Evolutionary conservation across 495 filamentous ascomycete genomes (phyloP).

Genomic region (Podospora pseudopauciseta): DNA sequence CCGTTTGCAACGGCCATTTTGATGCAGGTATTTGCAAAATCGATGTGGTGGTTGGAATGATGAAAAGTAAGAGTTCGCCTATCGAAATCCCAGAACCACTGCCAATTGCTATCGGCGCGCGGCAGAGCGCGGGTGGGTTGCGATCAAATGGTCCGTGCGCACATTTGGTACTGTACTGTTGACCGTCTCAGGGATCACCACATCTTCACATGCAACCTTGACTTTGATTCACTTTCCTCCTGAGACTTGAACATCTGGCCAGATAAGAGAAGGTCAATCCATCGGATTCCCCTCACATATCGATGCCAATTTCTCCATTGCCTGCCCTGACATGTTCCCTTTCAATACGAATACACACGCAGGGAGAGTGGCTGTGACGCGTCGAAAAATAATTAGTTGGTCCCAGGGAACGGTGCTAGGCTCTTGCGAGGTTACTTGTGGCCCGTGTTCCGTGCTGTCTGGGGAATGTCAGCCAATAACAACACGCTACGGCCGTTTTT

Average conservation of each 20-base stretch:
- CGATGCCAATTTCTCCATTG: not conserved
- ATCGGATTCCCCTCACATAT: not conserved
- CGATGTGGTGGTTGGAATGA: not conserved
- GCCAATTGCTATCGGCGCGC: not conserved
- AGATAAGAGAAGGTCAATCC: not conserved
- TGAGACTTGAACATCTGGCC: too few relatives aligned
- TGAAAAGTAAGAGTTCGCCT: not conserved
- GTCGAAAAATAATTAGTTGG: not conserved
- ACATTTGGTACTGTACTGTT: not conserved
- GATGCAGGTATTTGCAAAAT: slow-evolving; percentile 1
- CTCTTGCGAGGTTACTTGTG: not conserved
- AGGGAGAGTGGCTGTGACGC: not conserved
- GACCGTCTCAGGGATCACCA: not conserved
- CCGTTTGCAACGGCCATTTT: slow-evolving; percentile 54
- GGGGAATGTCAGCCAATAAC: not conserved
- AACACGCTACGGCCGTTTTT: slow-evolving; percentile 10
- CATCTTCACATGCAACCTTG: not conserved
- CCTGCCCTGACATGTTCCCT: not conserved
- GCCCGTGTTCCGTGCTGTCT: not conserved
- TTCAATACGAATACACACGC: not conserved
- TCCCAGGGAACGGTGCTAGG: not conserved
- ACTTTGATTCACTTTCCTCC: not conserved
- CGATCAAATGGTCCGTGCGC: not conserved
- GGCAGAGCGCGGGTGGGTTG: not conserved
- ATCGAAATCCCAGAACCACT: not conserved